Conservation (phyloP, 768 basidiomycete genomes). For the Boletus pseudo-olivaceus region DNA sequence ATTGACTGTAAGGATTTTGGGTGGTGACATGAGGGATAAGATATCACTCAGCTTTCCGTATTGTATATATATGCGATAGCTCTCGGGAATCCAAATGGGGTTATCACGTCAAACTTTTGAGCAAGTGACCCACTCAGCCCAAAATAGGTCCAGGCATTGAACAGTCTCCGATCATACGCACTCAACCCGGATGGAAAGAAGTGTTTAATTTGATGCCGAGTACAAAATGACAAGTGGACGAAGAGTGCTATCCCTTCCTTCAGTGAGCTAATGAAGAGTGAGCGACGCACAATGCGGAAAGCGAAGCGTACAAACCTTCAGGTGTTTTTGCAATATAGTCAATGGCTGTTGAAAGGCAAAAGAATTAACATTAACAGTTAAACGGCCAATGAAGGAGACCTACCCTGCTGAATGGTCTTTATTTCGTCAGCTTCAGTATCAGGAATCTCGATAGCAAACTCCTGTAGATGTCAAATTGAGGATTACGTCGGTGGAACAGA, state of each 20-base stretch:
- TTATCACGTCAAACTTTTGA: constrained; percentile 1
- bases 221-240: constrained; percentile 15
- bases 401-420: constrained; percentile 87
- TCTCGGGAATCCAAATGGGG: constrained; percentile 6
- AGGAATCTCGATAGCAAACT: constrained; percentile 97
- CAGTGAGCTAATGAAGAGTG: constrained; percentile 43
- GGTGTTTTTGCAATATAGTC: constrained; percentile 94
- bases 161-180: too few species aligned
- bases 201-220: constrained; percentile 16
- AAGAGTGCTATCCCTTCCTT: constrained; percentile 18
- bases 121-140: too few species aligned
- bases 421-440: constrained; percentile 96
- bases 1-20: constrained; percentile 20
- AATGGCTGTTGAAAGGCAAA: constrained; percentile 56
- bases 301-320: constrained; percentile 54
- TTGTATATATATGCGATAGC: constrained; percentile 9
- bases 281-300: constrained; percentile 13
- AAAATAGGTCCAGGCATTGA: background rate
- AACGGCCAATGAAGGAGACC: constrained; percentile 17
- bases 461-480: constrained; percentile 43
- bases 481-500: constrained; percentile 1
- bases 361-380: constrained; percentile 2
- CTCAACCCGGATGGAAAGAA: background rate
- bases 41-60: background rate
- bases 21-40: constrained; percentile 9